Conservation (phyloP, 2,329 filamentous ascomycete species). For the Pseudofabraea citricarpa region DNA sequence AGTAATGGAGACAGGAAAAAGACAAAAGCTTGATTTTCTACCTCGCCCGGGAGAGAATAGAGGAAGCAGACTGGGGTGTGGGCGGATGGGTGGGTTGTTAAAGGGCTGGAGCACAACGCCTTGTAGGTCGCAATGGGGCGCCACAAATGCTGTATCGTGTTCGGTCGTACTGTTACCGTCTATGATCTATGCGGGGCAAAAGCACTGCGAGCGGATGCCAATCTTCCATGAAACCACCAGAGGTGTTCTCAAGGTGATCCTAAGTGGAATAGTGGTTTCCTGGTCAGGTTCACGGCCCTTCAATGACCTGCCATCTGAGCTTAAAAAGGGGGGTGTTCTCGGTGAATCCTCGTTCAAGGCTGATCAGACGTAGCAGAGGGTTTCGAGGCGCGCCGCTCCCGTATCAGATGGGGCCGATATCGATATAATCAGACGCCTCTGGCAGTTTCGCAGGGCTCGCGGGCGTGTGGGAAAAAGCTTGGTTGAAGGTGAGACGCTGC, state of each 20-base stretch:
- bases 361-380: slow-evolving; percentile 42
- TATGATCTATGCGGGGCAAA: slow-evolving; percentile 14
- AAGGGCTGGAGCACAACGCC: slow-evolving; percentile 9
- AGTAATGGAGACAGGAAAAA: slow-evolving; percentile 34
- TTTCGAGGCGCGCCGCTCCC: slow-evolving; percentile 32
- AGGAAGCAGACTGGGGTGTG: slow-evolving; percentile 28
- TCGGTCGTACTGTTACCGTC: slow-evolving; percentile 17
- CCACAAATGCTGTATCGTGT: slow-evolving; percentile 7
- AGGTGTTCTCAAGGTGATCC: slow-evolving; percentile 1
- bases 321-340: slow-evolving; percentile 11
- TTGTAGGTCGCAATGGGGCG: slow-evolving; percentile 2
- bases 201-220: slow-evolving; percentile 16
- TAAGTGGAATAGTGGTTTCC: slow-evolving; percentile 3
- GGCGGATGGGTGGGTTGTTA: slow-evolving; percentile 23
- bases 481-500: slow-evolving; percentile 18
- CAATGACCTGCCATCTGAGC: slow-evolving; percentile 29
- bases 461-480: slow-evolving; percentile 15
- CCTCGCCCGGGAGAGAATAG: slow-evolving; percentile 34
- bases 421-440: slow-evolving; percentile 11
- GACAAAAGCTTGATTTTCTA: slow-evolving; percentile 37
- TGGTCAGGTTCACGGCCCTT: slow-evolving; percentile 12
- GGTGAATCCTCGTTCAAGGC: slow-evolving; percentile 19
- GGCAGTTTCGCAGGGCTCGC: slow-evolving; percentile 13
- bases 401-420: slow-evolving; percentile 21
- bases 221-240: slow-evolving; percentile 21